Evolutionary conservation across 1,139 yeast species (phyloP).

Genomic region (Yamadazyma blattariae): DNA sequence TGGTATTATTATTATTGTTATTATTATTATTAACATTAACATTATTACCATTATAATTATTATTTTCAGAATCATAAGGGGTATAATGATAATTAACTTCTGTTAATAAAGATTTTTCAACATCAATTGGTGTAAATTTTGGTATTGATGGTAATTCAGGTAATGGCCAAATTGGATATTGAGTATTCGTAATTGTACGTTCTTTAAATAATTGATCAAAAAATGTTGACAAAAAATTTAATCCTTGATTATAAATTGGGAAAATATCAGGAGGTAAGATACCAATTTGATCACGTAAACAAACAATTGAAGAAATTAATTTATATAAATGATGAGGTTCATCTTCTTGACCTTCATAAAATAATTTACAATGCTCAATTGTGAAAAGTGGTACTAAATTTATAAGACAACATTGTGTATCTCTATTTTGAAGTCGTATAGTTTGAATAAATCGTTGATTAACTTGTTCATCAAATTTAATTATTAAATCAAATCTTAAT

Average conservation of each 20-base stretch:
- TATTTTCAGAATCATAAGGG: constrained; percentile 44
- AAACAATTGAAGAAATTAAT: constrained; percentile 80
- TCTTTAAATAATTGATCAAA: constrained; percentile 39
- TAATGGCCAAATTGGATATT: constrained; percentile 64
- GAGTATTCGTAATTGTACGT: constrained; percentile 17
- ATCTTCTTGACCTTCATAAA: constrained; percentile 22
- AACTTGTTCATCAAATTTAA: constrained; percentile 72
- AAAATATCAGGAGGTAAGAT: constrained; percentile 74
- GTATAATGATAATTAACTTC: constrained; percentile 70
- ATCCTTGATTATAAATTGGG: constrained; percentile 68
- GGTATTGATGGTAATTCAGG: constrained; percentile 70
- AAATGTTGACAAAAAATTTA: constrained; percentile 64
- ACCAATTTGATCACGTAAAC: constrained; percentile 82
- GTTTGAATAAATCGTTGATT: constrained; percentile 28
- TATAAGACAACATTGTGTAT: constrained; percentile 52
- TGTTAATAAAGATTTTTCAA: constrained; percentile 72
- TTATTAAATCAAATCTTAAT: constrained; percentile 55
- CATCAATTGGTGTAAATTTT: constrained; percentile 64
- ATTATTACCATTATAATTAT: constrained; percentile 1
- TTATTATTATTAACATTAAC: constrained; percentile 3
- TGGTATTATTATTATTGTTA: constrained; percentile 7
- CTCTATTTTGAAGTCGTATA: constrained; percentile 32
- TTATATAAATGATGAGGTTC: constrained; percentile 53
- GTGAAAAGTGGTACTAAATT: constrained; percentile 75
- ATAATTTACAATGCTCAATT: constrained; percentile 67